Evolutionary conservation across 164 flowering plant genomes (phyloP), one percentile per base, ranked within the genome.

Genomic region (Litsea cubeba): DNA sequence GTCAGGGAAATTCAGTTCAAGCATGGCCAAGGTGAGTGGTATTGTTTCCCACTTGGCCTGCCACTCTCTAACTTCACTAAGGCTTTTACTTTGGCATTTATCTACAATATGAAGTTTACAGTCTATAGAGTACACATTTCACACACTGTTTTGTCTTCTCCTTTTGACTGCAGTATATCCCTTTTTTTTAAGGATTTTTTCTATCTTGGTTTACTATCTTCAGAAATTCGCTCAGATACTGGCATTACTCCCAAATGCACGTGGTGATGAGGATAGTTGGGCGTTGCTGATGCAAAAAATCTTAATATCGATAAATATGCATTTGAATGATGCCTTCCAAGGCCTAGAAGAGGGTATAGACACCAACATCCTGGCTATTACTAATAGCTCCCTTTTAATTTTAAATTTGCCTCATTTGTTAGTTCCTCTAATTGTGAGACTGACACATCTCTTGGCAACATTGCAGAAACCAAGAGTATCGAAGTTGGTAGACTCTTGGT

Each of bases 191-290:
- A 30, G 35, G 35, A 30, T 30, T 30, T 30, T 30, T 30, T 63
- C 30, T 68, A 10, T 71, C 17, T 69, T 78, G 71, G 51, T 63
- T 66, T 69, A 73, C 60, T 22, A 28, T 78, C 32, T 81, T 71
- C 87, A 95, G 99, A 90, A 85, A 68, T 84, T 91, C 65, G 89
- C 86, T 57, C 67, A 79, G 75, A 85, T 89, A 79, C 85, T 95
- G 62, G 91, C 98, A 74, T 75, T 85, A 72, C 98, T 95, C 71
- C 96, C 99, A 46, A 88, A 82, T 78, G 80, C 92, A 20, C 88
- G 71, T 84, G 96, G 97, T 72, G 93, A 95, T 78, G 94, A 86
- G 68, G 89, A 78, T 46, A 87, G 89, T 84, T 95, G 98, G 98
- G 79, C 76, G 22, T 80, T 85, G 67, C 75, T 90, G 90, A 85